Evolutionary conservation across 2,329 filamentous ascomycete genomes (phyloP), one percentile per base, ranked within the genome.

Genomic region (Xylaria sp.): DNA sequence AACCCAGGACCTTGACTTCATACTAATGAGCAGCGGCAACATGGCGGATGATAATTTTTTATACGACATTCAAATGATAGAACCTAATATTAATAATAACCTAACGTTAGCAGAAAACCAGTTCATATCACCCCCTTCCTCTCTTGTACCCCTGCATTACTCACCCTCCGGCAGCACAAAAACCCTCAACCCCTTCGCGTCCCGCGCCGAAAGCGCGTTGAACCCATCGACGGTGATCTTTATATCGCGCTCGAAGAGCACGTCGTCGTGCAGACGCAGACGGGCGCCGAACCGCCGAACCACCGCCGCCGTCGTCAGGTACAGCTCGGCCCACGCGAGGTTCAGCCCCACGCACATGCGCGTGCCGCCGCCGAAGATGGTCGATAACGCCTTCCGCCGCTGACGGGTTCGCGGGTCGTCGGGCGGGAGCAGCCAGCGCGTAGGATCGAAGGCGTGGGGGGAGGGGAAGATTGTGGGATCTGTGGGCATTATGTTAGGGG

Each of bases 331-430:
- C 48, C 48, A 51, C 4, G 48, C 48, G 29, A 52, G 44, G n/a
- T 52, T 52, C n/a, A 52, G 21, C 6, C 50, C 50, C 7, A 42
- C 18, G 40, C 50, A 52, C 43, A 52, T 52, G 11, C 50, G 50
- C 18, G 40, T 52, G n/a, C 50, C 50, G 16, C 43, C 50, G 7
- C 50, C 50, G 19, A 52, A 52, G 2, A 48, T 21, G 11, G 29
- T 34, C 11, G 47, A 22, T 4, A 52, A 37, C 13, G 39, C 34
- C 26, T 47, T 43, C 13, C 50, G 50, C 2, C 44, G 44, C 7
- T 34, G 39, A 22, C 44, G 44, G 2, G 42, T 44, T 1, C 37
- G 21, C 1, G 50, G 39, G n/a, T 18, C 18, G n/a, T 52, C 50
- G 20, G 47, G 43, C 2, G 50, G 44, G 18, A 52, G n/a, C n/a